phyloP scores from a whole-genome alignment of 768 basidiomycete species.

The Exidia glandulosa region DNA sequence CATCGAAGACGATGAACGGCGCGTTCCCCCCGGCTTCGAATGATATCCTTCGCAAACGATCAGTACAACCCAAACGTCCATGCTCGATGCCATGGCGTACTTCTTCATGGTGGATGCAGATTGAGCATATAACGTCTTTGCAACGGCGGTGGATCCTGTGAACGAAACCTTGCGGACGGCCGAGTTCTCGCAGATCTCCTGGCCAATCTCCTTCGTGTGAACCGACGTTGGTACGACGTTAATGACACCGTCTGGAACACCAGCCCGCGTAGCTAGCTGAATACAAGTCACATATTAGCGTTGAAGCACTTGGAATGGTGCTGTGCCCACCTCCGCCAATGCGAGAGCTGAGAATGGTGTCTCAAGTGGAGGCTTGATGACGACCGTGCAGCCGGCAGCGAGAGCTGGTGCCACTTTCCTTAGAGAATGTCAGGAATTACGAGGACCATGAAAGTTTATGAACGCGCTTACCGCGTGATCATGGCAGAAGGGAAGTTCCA shows the following conservation, averaged over 20 bases:
- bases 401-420: slow-evolving; percentile 84
- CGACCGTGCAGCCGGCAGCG: slow-evolving; percentile 92
- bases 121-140: slow-evolving; percentile 62
- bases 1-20: slow-evolving; percentile 94
- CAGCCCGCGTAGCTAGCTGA: slow-evolving; percentile 78
- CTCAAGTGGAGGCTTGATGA: slow-evolving; percentile 91
- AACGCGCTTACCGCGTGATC: slow-evolving; percentile 24
- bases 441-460: not conserved
- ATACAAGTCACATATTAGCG: not conserved
- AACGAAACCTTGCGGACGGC: slow-evolving; percentile 82
- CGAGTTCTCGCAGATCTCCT: slow-evolving; percentile 87
- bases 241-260: slow-evolving; percentile 88
- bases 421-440: slow-evolving; percentile 37
- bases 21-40: slow-evolving; percentile 91
- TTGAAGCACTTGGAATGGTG: not conserved
- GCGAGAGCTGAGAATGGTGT: slow-evolving; percentile 91
- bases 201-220: slow-evolving; percentile 77
- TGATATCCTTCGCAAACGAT: slow-evolving; percentile 36
- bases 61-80: not conserved
- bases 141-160: slow-evolving; percentile 79
- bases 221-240: slow-evolving; percentile 87
- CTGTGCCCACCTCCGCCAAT: slow-evolving; percentile 59
- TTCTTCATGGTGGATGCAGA: slow-evolving; percentile 74
- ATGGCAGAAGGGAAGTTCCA: slow-evolving; percentile 96
- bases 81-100: slow-evolving; percentile 27